Evolutionary conservation across 768 basidiomycete species (phyloP).

Genomic region (Wakefieldia striispora): DNA sequence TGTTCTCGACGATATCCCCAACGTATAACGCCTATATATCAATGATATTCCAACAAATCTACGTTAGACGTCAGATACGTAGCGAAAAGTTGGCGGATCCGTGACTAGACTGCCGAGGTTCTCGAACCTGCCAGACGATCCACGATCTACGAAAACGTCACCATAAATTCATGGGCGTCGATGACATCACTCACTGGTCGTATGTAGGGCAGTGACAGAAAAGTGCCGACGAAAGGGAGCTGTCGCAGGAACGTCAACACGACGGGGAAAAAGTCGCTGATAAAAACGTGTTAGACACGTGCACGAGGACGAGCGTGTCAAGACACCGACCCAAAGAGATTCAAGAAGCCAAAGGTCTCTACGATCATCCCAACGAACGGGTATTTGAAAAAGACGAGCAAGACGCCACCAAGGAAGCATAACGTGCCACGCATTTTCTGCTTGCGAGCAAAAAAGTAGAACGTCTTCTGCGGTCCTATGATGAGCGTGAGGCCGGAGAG

Average conservation of each 20-base stretch:
- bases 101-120: conserved; percentile 62
- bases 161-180: conserved; percentile 4
- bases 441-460: conserved; percentile 95
- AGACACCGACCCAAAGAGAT: conserved; percentile 81
- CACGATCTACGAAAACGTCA: conserved; percentile 48
- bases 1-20: background rate
- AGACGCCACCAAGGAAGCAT: conserved; percentile 86
- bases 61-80: conserved; percentile 9
- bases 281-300: conserved; percentile 1
- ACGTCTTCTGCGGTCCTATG: conserved; percentile 96
- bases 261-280: conserved; percentile 98
- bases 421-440: conserved; percentile 90
- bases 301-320: background rate
- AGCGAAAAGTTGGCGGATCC: background rate
- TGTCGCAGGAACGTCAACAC: conserved; percentile 96
- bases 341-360: conserved; percentile 96
- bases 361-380: conserved; percentile 91
- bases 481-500: conserved; percentile 92
- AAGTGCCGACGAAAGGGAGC: conserved; percentile 85
- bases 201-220: conserved; percentile 86
- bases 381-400: conserved; percentile 94
- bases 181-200: conserved; percentile 54
- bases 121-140: conserved; percentile 81
- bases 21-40: conserved; percentile 6
- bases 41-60: conserved; percentile 20